Conservation (phyloP, 768 basidiomycete species). For the Tylopilus rubrobrunneus region DNA sequence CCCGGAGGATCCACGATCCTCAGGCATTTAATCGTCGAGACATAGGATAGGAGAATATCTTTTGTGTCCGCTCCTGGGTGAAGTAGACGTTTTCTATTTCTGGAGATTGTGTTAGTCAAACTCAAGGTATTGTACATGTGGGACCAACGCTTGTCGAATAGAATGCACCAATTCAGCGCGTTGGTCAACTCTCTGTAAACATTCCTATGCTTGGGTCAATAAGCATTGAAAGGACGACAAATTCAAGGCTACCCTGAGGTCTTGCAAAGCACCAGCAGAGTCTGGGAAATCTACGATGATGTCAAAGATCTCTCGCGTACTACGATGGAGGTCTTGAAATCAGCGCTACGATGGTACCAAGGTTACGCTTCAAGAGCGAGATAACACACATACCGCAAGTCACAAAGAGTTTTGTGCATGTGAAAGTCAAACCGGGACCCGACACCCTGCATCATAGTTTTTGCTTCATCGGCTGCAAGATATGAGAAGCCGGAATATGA, state of each 20-base stretch:
- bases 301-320: constrained; percentile 85
- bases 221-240: not conserved
- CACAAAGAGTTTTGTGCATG: constrained; percentile 86
- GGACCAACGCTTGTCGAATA: constrained; percentile 69
- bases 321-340: constrained; percentile 19
- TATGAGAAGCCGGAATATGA: constrained; percentile 1
- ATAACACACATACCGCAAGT: constrained; percentile 60
- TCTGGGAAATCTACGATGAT: constrained; percentile 95
- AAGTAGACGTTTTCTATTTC: constrained; percentile 81
- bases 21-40: constrained; percentile 87
- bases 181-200: constrained; percentile 76
- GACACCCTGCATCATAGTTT: constrained; percentile 68
- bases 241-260: constrained; percentile 59
- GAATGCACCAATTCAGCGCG: constrained; percentile 70
- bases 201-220: constrained; percentile 47
- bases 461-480: constrained; percentile 60
- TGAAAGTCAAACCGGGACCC: constrained; percentile 88
- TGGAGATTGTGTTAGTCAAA: constrained; percentile 29
- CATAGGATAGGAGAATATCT: constrained; percentile 85
- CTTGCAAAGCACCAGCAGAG: constrained; percentile 77
- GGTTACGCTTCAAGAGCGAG: not conserved
- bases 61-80: constrained; percentile 96
- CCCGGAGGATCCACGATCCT: constrained; percentile 90
- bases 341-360: not conserved
- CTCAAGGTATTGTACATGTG: not conserved